Percentiles rank a stretch among this genome's conserved stretches.
phyloP scores from a whole-genome alignment of 495 filamentous ascomycete species.

The Mytilinidion resinicola region DNA sequence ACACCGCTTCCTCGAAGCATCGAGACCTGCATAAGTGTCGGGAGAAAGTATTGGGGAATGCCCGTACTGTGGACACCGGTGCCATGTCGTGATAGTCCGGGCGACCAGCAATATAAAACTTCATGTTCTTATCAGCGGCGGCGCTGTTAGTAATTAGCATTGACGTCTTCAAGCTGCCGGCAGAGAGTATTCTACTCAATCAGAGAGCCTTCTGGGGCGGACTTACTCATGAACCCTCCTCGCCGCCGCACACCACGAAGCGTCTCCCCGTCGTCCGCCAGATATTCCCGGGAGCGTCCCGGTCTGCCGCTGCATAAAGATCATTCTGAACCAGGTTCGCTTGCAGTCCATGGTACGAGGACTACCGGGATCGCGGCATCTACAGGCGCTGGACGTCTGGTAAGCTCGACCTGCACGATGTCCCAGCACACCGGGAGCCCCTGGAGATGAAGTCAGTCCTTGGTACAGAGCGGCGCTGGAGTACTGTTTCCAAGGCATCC shows the following conservation, averaged over 20 bases:
- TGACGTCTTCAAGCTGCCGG: neutral
- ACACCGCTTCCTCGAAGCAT: conserved; percentile 22
- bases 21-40: conserved; percentile 15
- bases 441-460: conserved; percentile 20
- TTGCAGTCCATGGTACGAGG: no score
- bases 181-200: conserved; percentile 17
- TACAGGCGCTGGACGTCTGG: conserved; percentile 11
- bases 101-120: conserved; percentile 27
- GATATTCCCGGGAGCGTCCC: neutral
- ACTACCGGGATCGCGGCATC: neutral
- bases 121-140: conserved; percentile 25
- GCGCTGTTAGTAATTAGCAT: conserved; percentile 25
- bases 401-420: conserved; percentile 22
- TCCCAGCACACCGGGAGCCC: conserved; percentile 20
- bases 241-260: neutral
- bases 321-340: no score
- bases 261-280: no score
- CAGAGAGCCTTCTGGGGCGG: conserved; percentile 4
- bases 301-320: neutral
- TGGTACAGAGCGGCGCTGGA: conserved; percentile 10
- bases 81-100: conserved; percentile 19
- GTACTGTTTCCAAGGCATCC: conserved; percentile 17
- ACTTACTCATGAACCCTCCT: conserved; percentile 1
- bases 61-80: conserved; percentile 8
- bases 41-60: neutral